phyloP scores from a whole-genome alignment of 352 stramenopile genomes.

The Pythium angustatum region DNA sequence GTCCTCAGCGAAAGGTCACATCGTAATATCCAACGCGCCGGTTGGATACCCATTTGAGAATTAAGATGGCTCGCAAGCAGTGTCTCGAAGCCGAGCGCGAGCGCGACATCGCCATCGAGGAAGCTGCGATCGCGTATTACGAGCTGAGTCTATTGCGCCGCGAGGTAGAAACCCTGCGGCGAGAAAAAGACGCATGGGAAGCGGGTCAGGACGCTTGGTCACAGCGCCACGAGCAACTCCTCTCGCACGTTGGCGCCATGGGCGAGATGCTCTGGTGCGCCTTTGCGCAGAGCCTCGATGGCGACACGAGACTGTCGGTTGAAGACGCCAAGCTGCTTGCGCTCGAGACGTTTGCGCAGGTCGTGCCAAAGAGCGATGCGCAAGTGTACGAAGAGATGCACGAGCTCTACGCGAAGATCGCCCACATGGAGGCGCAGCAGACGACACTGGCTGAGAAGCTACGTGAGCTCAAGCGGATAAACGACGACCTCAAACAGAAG shows the following conservation, averaged over 20 bases:
- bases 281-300: background rate
- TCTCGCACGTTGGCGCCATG: conserved; percentile 29
- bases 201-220: conserved; percentile 5
- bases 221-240: conserved; percentile 20
- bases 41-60: background rate
- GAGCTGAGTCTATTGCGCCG: conserved; percentile 12
- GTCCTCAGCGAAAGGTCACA: conserved; percentile 2
- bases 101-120: conserved; percentile 37
- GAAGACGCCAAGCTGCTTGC: conserved; percentile 22
- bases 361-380: conserved; percentile 22
- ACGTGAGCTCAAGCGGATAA: conserved; percentile 6
- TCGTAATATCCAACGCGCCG: too few species aligned
- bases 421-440: conserved; percentile 25
- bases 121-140: conserved; percentile 31
- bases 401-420: conserved; percentile 29
- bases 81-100: conserved; percentile 24
- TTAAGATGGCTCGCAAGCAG: background rate
- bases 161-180: conserved; percentile 15
- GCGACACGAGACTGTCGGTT: conserved; percentile 1
- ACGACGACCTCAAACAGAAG: conserved; percentile 16
- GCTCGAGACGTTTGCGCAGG: conserved; percentile 25
- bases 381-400: conserved; percentile 39
- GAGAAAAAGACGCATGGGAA: conserved; percentile 15
- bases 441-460: conserved; percentile 23
- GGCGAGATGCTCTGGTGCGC: conserved; percentile 29